Evolutionary conservation across 495 filamentous ascomycete species (phyloP), one percentile per base, ranked within the genome.

Genomic region (Penicillium coprophilum): DNA sequence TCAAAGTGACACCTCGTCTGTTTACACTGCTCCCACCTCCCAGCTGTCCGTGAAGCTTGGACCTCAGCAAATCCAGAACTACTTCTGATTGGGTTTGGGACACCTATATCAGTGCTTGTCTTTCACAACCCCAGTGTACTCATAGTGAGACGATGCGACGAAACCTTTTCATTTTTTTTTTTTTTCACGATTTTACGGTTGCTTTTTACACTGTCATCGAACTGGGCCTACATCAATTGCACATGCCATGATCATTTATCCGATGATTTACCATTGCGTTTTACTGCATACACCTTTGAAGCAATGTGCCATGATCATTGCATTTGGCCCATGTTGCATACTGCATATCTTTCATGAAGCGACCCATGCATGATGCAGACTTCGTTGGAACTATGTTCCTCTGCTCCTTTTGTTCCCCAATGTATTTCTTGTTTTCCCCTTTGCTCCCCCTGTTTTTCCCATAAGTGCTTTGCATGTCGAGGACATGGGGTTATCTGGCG

Each of bases 71-170:
- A 43, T 71, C 52, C 73, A 67, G 40, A 58, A 66, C 45, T 75
- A 71, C 63, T 72, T 65, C 51, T 75, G 63, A 71, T 49, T 45
- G 32, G 47, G 54, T 21, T 32, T 59, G 30, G 46, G 50, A 32
- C 41, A 20, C 32, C 44, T 51, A 47, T 38, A 38, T 55, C 50
- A 55, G 52, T 58, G 59, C 53, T 57, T 60, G 55, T 55, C 41
- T 56, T 64, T 47, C 41, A 44, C 55, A 58, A 23, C 61, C 63
- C 62, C 64, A 60, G 46, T 78, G 76, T 78, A 78, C 69, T 65
- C 72, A 73, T 76, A 76, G 54, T 68, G 65, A 65, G 53, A 78
- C 57, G 76, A 78, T 69, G 69, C 64, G 56, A 78, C 68, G 76
- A 78, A 70, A 56, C 58, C 57, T 39, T 38, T 55, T 27, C 51